Conservation (phyloP, 129 eudicot species). For the Logfia minima region DNA sequence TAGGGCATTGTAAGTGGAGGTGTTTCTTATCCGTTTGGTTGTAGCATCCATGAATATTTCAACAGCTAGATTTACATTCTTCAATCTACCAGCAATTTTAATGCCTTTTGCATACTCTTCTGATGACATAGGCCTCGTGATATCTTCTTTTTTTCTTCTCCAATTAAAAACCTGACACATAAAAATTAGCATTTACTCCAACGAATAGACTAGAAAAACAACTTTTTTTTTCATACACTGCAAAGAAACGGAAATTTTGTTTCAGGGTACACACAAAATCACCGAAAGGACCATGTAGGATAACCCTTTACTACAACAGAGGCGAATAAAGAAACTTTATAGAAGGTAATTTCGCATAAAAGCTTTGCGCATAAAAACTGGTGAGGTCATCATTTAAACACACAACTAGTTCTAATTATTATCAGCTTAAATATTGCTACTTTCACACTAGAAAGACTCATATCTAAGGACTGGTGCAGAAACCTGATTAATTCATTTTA, state of each 20-base stretch:
- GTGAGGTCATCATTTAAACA: too few relatives aligned
- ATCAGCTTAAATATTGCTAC: too few relatives aligned
- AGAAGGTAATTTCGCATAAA: background rate
- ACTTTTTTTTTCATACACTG: too few relatives aligned
- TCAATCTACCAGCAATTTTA: slow-evolving; percentile 58
- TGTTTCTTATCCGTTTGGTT: slow-evolving; percentile 36
- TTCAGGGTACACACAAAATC: too few relatives aligned
- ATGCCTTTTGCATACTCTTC: slow-evolving; percentile 85
- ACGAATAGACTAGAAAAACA: too few relatives aligned
- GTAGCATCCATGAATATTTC: slow-evolving; percentile 73
- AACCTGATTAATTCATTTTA: background rate
- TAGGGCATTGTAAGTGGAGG: slow-evolving; percentile 66
- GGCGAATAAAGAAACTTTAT: background rate
- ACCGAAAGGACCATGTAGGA: too few relatives aligned
- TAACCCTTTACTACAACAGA: background rate
- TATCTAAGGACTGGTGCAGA: too few relatives aligned
- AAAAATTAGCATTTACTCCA: background rate
- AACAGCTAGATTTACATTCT: slow-evolving; percentile 60
- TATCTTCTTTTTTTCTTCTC: slow-evolving; percentile 62
- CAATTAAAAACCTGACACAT: slow-evolving; percentile 62
- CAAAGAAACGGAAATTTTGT: too few relatives aligned
- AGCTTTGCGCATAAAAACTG: too few relatives aligned
- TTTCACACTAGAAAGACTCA: too few relatives aligned
- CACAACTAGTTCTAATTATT: too few relatives aligned
- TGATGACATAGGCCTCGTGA: slow-evolving; percentile 48